Evolutionary conservation across 768 basidiomycete species (phyloP), one percentile per base, ranked within the genome.

Genomic region (Pulveroboletus frians): DNA sequence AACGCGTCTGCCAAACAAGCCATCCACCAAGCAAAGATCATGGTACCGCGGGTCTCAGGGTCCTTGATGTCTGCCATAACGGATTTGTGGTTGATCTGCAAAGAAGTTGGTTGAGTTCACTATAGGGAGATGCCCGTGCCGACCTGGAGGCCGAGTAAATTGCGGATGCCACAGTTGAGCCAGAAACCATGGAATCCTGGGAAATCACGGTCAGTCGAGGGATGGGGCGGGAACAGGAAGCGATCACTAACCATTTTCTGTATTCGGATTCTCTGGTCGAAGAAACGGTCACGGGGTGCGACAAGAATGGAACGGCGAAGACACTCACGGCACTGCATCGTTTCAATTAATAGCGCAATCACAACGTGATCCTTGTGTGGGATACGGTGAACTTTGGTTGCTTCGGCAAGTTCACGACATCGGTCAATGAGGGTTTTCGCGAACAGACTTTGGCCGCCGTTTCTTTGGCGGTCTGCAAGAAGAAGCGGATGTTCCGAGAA

Each of bases 1-100:
- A 86, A 91, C 7, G 90, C 88, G 60, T 96, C 93, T 30, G 80
- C 76, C 39, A 92, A 73, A 66, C 85, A 88, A 8, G 91, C 84
- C 80, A 92, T 87, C 91, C 92, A 94, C 86, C 92, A 93, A 1
- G 91, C 85, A 61, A 91, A 92, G 44, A 88, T 85, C 84, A 92
- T 88, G 6, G 85, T 89, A 21, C 87, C 85, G 45, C 85, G 80
- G 43, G 75, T 81, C 59, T 90, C 88, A 35, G 80, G 75, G 62
- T 89, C 86, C 53, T 79, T 76, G 55, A 89, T 87, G 50, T 75
- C 80, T 9, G 78, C 75, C 72, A 87, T 82, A 32, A 84, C 84
- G 4, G 86, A 81, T 65, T 88, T 89, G 60, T 89, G 86, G 67
- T 90, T 91, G 65, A 91, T 88, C 88, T 90, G 59, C 39, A 43